Evolutionary conservation across 2,329 filamentous ascomycete genomes (phyloP), one percentile per base, ranked within the genome.

Genomic region (Penicillium sp.): DNA sequence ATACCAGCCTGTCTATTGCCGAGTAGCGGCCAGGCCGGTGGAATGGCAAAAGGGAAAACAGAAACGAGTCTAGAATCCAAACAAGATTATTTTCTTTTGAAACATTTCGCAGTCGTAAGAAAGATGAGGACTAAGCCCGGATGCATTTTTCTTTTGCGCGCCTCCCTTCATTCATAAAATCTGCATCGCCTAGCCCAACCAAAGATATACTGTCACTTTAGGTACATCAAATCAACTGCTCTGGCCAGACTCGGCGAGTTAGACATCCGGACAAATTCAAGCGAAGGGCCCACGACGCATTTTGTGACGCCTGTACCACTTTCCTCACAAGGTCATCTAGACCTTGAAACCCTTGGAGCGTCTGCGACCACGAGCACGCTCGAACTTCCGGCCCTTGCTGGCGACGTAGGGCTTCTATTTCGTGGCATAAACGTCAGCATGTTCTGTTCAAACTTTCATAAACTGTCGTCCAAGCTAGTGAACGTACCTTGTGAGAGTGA

Each of bases 321-420:
- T 57, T 58, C 48, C 57, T 51, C 47, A 51, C 38, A 47, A 57
- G 39, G 47, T 49, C 51, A 41, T 58, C 90, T 96, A 99, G 77
- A 99, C 94, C 91, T 99, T 99, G 92, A 99, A 99, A 85, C 95
- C 94, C 74, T 89, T 86, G 72, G 92, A 97, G 78, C 91, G 85
- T 88, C 94, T 95, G 81, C 94, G 92, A 80, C 94, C 95, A 94
- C 94, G 92, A 74, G 92, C 94, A 74, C 86, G 85, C 88, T 99
- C 95, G 84, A 99, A 99, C 85, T 99, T 99, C 81, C 94, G 89
- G 74, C 95, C 95, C 89, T 99, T 99, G 84, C 90, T 95, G 80
- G 90, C 85, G 73, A 99, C 85, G 70, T 95, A 89, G 68, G 93
- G 93, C 86, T 96, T 97, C 93, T 94, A 52, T 52, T 46, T n/a